A percentile compares a stretch with the other conserved stretches of the same genome.
These are phyloP conservation scores for Mucor lusitanicus DNA, from an alignment of 371 early-diverging fungal species.

Conservation along the genomic window DNA sequence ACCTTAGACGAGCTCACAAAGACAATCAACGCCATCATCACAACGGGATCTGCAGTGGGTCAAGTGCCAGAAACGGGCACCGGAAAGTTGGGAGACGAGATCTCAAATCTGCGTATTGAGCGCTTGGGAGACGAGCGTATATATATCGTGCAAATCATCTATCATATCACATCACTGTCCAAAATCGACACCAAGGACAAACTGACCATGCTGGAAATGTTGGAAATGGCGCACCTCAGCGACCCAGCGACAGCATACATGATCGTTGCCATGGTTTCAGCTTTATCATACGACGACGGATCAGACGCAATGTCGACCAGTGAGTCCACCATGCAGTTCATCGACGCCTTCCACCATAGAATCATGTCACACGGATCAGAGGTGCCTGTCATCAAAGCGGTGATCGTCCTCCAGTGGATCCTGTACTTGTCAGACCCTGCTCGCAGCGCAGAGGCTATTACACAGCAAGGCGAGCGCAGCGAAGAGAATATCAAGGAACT, in stretches of 20 bases:
- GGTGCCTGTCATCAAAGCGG: constrained; percentile 62
- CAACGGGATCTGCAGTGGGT: constrained; percentile 31
- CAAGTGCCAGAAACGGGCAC: constrained; percentile 26
- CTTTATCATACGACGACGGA: constrained; percentile 40
- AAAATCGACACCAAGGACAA: constrained; percentile 54
- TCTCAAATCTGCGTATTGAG: constrained; percentile 47
- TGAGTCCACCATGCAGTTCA: constrained; percentile 7
- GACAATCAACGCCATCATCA: constrained; percentile 32
- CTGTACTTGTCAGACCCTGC: constrained; percentile 42
- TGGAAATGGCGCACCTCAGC: constrained; percentile 53
- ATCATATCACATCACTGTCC: constrained; percentile 53
- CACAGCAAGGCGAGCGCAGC: constrained; percentile 49
- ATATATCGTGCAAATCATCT: constrained; percentile 59
- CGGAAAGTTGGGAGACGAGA: constrained; percentile 47
- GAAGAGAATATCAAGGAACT: constrained; percentile 63
- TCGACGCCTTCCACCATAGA: constrained; percentile 28
- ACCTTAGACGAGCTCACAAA: constrained; percentile 19
- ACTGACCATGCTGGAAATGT: constrained; percentile 49
- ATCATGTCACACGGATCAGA: constrained; percentile 43
- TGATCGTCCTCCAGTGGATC: constrained; percentile 72
- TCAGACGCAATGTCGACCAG: neutral
- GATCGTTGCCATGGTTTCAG: constrained; percentile 54
- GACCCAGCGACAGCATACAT: constrained; percentile 61
- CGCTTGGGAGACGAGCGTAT: constrained; percentile 60
- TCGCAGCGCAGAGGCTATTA: constrained; percentile 33